Conservation (phyloP, 441 rosid genomes). For the Isatis lusitanica region DNA sequence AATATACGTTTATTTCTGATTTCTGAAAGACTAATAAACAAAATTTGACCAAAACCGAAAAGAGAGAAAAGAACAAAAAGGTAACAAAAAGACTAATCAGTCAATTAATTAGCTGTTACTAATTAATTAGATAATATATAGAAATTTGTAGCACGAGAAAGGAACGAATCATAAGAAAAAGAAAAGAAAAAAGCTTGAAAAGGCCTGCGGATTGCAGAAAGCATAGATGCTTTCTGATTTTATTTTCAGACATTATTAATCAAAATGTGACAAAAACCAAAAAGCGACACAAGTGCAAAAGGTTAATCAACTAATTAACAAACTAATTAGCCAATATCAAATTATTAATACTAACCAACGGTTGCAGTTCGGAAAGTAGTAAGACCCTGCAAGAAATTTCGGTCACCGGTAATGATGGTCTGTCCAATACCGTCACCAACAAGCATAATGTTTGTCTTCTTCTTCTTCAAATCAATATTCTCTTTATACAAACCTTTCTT, state of each 20-base stretch:
- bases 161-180: background rate
- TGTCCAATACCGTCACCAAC: slow-evolving; percentile 66
- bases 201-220: slow-evolving; percentile 32
- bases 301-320: background rate
- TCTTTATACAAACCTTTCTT: slow-evolving; percentile 64
- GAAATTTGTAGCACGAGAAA: slow-evolving; percentile 15
- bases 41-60: slow-evolving; percentile 26
- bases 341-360: slow-evolving; percentile 44
- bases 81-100: background rate
- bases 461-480: slow-evolving; percentile 64
- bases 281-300: slow-evolving; percentile 24
- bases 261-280: slow-evolving; percentile 17
- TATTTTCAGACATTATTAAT: background rate
- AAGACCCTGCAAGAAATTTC: slow-evolving; percentile 71
- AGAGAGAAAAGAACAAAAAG: slow-evolving; percentile 31
- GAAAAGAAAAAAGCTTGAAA: slow-evolving; percentile 11
- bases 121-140: background rate
- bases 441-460: slow-evolving; percentile 58
- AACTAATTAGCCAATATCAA: background rate
- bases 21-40: background rate
- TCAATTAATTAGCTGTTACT: background rate
- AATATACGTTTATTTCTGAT: background rate
- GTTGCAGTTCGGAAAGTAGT: slow-evolving; percentile 75
- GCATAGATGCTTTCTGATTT: slow-evolving; percentile 33
- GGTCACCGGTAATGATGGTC: slow-evolving; percentile 52